Evolutionary conservation across 2,329 filamentous ascomycete species (phyloP).

Genomic region (Fusarium circinatum): DNA sequence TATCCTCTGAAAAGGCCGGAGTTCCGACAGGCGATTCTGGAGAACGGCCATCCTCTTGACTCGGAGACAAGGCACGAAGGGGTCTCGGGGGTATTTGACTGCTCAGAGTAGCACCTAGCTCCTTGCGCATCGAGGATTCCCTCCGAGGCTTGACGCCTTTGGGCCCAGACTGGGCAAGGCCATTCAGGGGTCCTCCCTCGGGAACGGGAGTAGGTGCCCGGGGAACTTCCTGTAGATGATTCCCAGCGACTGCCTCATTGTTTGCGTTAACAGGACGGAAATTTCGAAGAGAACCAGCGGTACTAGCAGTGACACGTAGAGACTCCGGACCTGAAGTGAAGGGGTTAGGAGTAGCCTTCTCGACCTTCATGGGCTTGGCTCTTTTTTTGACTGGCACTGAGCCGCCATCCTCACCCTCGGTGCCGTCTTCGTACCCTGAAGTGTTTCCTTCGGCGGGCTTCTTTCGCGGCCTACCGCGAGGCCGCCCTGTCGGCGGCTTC

Average conservation of each 20-base stretch:
- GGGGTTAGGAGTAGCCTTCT: slow-evolving; percentile 75
- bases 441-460: slow-evolving; percentile 71
- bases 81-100: slow-evolving; percentile 54
- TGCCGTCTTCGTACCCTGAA: slow-evolving; percentile 76
- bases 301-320: slow-evolving; percentile 89
- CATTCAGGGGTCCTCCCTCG: slow-evolving; percentile 49
- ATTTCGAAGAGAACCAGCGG: slow-evolving; percentile 84
- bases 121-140: slow-evolving; percentile 67
- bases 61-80: slow-evolving; percentile 54
- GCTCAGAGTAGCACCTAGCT: slow-evolving; percentile 59
- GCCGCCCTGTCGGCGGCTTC: slow-evolving; percentile 62
- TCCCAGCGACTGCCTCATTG: slow-evolving; percentile 54
- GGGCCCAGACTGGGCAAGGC: slow-evolving; percentile 45
- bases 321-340: slow-evolving; percentile 82
- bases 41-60: slow-evolving; percentile 62
- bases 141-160: slow-evolving; percentile 60
- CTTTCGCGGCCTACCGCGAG: slow-evolving; percentile 67
- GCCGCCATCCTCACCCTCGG: slow-evolving; percentile 66
- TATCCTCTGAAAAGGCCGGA: slow-evolving; percentile 68
- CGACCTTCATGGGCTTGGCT: slow-evolving; percentile 78
- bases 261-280: slow-evolving; percentile 77
- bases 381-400: slow-evolving; percentile 68
- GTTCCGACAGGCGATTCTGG: slow-evolving; percentile 65
- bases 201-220: slow-evolving; percentile 83
- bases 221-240: slow-evolving; percentile 76